A percentile compares a stretch with the other conserved stretches of the same genome.
These are phyloP conservation scores for Picea glauca DNA, from an alignment of 75 land plant genomes.

Conservation along the genomic window DNA sequence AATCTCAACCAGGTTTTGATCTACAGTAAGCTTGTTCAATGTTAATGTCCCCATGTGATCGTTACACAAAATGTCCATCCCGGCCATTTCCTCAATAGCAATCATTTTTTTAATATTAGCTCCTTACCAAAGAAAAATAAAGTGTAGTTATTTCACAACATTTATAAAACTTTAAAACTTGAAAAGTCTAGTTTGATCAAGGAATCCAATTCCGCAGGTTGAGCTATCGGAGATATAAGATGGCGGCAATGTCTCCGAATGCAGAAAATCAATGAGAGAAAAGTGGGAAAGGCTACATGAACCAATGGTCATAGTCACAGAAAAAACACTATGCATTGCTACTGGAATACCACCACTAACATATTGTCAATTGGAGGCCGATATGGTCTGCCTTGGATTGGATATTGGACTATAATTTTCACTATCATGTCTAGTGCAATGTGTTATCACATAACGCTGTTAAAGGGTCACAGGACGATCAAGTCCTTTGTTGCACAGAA, in stretches of 20 bases:
- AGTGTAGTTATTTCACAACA: not conserved
- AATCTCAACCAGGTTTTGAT: conserved; percentile 71
- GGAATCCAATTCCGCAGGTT: not conserved
- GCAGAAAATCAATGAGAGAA: not conserved
- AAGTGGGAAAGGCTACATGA: conserved; percentile 56
- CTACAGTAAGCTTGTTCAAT: conserved; percentile 71
- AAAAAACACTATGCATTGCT: conserved; percentile 89
- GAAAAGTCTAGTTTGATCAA: not conserved
- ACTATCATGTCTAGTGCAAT: conserved; percentile 71
- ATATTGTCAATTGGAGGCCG: conserved; percentile 84
- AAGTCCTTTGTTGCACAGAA: too few relatives aligned
- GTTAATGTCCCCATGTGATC: conserved; percentile 87
- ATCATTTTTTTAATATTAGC: conserved; percentile 96
- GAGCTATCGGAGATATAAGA: not conserved
- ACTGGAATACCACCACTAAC: conserved; percentile 91
- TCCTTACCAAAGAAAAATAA: conserved; percentile 34
- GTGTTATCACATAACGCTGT: too few relatives aligned
- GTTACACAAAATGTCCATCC: conserved; percentile 86
- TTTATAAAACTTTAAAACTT: not conserved
- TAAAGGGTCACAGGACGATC: too few relatives aligned
- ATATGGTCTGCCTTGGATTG: conserved; percentile 58
- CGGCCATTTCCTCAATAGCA: conserved; percentile 94
- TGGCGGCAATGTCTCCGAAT: not conserved
- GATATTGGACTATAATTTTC: conserved; percentile 20
- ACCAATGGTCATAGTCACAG: conserved; percentile 94